Conservation (phyloP, 257 asterid genomes). For the Gentiana straminea region DNA sequence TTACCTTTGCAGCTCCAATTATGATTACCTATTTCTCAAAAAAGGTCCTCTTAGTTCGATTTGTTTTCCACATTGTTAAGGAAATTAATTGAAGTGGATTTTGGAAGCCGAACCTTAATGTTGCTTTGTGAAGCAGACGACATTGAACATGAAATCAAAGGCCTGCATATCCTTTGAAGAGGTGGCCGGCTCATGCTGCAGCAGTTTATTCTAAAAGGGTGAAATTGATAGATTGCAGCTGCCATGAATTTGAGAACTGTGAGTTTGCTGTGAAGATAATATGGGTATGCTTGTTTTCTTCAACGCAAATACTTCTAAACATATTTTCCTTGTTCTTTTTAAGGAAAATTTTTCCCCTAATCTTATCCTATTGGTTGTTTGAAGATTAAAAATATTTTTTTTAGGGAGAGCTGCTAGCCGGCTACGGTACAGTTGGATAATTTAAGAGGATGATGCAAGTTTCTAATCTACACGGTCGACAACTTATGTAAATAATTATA, state of each 20-base stretch:
- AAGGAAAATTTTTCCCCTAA: too few species aligned
- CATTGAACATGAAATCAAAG: conserved; percentile 38
- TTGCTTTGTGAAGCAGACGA: conserved; percentile 40
- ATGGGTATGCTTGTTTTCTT: conserved; percentile 6
- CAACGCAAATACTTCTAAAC: too few species aligned
- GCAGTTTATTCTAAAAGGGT: conserved; percentile 10
- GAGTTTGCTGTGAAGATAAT: neutral
- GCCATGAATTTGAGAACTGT: conserved; percentile 20
- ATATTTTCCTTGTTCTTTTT: too few species aligned
- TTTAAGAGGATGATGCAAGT: too few species aligned
- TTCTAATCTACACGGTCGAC: too few species aligned
- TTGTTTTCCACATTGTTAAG: neutral
- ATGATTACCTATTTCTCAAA: conserved; percentile 45
- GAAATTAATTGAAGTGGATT: neutral
- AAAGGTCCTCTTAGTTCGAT: neutral
- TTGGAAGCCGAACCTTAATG: conserved; percentile 41
- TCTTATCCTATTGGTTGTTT: too few species aligned
- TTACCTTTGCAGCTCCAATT: conserved; percentile 88
- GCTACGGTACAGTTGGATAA: neutral
- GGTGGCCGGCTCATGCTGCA: conserved; percentile 6
- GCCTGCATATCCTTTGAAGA: neutral
- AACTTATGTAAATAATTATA: too few species aligned
- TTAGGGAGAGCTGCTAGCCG: neutral
- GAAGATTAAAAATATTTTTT: neutral
- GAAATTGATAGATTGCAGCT: conserved; percentile 43